Conservation (phyloP, 768 basidiomycete species). For the Mycena vitilis region DNA sequence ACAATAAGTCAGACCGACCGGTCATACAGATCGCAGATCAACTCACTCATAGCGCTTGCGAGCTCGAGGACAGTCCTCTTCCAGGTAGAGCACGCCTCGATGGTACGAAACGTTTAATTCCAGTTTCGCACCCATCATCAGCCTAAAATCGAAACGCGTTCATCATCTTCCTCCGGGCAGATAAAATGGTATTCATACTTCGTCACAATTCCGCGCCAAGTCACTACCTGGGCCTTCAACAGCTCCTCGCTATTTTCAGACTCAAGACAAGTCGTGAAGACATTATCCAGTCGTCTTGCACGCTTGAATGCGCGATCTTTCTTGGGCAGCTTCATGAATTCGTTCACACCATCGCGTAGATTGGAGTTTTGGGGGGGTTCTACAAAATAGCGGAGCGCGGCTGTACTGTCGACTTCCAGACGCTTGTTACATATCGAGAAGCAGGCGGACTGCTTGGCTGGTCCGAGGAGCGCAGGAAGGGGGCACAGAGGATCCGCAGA, state of each 20-base stretch:
- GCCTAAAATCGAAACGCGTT: too few relatives aligned
- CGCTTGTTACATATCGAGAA: conserved; percentile 23
- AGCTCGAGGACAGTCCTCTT: conserved; percentile 4
- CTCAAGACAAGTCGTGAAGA: conserved; percentile 16
- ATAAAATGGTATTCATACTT: too few relatives aligned
- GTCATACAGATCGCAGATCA: background rate
- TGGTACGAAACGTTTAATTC: conserved; percentile 25
- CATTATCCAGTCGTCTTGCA: conserved; percentile 20
- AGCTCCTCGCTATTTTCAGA: conserved; percentile 18
- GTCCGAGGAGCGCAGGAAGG: conserved; percentile 20
- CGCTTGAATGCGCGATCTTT: conserved; percentile 12
- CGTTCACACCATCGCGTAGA: conserved; percentile 5
- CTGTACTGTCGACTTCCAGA: conserved; percentile 17
- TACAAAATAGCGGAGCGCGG: conserved; percentile 16
- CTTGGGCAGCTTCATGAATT: conserved; percentile 8
- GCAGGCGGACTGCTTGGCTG: conserved; percentile 23
- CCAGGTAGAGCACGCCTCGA: conserved; percentile 25
- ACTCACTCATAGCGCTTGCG: conserved; percentile 12
- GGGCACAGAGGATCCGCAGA: conserved; percentile 7
- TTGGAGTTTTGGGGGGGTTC: conserved; percentile 1
- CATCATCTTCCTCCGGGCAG: too few relatives aligned
- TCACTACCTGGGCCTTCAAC: conserved; percentile 19
- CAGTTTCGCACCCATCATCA: conserved; percentile 9
- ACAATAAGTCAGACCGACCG: background rate
- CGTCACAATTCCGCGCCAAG: conserved; percentile 28